phyloP scores from a whole-genome alignment of 768 basidiomycete species.

The Leucosporidium scottii region DNA sequence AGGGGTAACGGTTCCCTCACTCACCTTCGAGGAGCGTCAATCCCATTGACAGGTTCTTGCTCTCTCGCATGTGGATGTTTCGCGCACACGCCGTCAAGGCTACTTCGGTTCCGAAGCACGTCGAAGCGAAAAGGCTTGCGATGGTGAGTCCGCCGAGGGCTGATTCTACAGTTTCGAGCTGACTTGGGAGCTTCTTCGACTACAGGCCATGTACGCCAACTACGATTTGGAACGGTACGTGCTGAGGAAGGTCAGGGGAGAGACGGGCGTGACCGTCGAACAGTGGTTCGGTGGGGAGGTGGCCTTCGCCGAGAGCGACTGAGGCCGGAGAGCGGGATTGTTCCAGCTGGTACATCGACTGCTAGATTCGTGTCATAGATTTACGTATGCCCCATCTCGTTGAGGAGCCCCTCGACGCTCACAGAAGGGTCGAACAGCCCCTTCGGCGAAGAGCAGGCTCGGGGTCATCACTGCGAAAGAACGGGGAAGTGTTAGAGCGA shows the following conservation, averaged over 20 bases:
- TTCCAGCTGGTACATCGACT: too few species aligned
- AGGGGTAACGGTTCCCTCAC: slow-evolving; percentile 37
- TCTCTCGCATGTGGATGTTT: slow-evolving; percentile 85
- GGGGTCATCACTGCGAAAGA: too few species aligned
- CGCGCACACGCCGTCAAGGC: slow-evolving; percentile 75
- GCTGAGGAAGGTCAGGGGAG: slow-evolving; percentile 60
- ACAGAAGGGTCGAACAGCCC: too few species aligned
- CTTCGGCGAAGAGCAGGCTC: too few species aligned
- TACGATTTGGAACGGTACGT: slow-evolving; percentile 72
- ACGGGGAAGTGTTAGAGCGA: too few species aligned
- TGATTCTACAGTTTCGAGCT: neutral
- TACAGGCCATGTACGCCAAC: slow-evolving; percentile 53
- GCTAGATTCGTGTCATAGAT: too few species aligned
- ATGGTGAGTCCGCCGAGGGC: slow-evolving; percentile 40
- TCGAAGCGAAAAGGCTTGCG: slow-evolving; percentile 74
- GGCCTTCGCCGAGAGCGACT: slow-evolving; percentile 49
- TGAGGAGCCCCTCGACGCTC: too few species aligned
- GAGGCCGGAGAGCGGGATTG: too few species aligned
- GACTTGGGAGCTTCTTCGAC: neutral
- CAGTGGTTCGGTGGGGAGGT: slow-evolving; percentile 60
- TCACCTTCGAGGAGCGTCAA: slow-evolving; percentile 70
- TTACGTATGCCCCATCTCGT: too few species aligned
- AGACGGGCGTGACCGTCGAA: slow-evolving; percentile 53
- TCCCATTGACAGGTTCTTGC: slow-evolving; percentile 81
- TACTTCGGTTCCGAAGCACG: slow-evolving; percentile 69